Percentiles rank a stretch among this genome's conserved stretches.
These are phyloP conservation scores for Ascochyta koolunga DNA, from an alignment of 2,329 filamentous ascomycete genomes.

Conservation along the genomic window DNA sequence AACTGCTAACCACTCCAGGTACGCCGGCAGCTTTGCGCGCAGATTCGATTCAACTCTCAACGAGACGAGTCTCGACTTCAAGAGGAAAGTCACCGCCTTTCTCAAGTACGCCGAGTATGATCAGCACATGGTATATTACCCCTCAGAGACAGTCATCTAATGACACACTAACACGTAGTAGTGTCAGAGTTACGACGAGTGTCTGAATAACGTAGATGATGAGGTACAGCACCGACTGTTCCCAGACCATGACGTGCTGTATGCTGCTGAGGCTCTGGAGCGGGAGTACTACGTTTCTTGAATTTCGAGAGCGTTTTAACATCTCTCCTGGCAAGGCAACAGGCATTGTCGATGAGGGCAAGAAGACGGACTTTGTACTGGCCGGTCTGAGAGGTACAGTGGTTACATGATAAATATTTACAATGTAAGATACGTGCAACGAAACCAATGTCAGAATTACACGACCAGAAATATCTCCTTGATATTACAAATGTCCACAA, in stretches of 20 bases:
- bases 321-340: not conserved
- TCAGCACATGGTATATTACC: conserved; percentile 26
- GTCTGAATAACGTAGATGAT: conserved; percentile 13
- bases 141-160: not conserved
- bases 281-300: conserved; percentile 32
- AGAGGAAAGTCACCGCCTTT: conserved; percentile 25
- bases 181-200: conserved; percentile 28
- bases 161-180: conserved; percentile 4
- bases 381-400: too few species aligned
- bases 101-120: conserved; percentile 31
- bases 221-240: not conserved
- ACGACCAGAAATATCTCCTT: too few species aligned
- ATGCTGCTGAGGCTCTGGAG: conserved; percentile 24
- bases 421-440: too few species aligned
- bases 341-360: too few species aligned
- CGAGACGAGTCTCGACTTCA: conserved; percentile 12
- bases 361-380: too few species aligned
- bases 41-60: conserved; percentile 22
- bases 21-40: conserved; percentile 27
- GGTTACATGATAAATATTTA: too few species aligned
- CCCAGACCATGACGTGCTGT: conserved; percentile 25
- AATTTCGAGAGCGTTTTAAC: not conserved
- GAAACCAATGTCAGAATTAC: too few species aligned
- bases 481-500: too few species aligned
- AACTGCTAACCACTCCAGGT: conserved; percentile 17